These are phyloP conservation scores for Beauveria brongniartii DNA, from an alignment of 2,329 filamentous ascomycete genomes.

Conservation along the genomic window DNA sequence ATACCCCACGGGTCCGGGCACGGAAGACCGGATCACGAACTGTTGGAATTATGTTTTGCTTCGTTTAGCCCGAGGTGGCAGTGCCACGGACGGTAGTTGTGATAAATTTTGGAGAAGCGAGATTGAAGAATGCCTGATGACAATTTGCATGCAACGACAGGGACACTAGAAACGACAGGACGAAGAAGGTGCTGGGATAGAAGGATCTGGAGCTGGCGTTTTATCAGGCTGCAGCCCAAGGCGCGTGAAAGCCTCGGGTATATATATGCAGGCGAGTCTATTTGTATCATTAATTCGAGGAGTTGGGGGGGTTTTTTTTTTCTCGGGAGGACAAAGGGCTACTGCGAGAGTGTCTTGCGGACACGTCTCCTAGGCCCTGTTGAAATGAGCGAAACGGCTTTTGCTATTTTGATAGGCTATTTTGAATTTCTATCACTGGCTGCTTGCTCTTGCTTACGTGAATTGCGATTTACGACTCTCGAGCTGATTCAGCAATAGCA, in stretches of 20 bases:
- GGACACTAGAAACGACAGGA: constrained; percentile 2
- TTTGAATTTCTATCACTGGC: background rate
- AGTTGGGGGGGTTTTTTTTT: background rate
- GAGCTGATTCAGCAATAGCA: background rate
- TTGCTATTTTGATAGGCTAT: background rate
- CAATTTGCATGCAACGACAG: constrained; percentile 10
- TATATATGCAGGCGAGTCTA: background rate
- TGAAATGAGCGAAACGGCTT: constrained; percentile 3
- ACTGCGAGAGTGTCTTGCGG: background rate
- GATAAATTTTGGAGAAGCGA: constrained; percentile 3
- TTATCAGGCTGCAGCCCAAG: background rate
- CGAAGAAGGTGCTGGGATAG: constrained; percentile 5
- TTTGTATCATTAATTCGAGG: constrained; percentile 7
- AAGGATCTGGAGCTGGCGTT: constrained; percentile 8
- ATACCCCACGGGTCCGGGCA: constrained; percentile 1
- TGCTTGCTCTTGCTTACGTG: background rate
- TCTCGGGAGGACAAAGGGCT: background rate
- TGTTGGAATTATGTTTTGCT: constrained; percentile 9
- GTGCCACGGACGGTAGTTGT: background rate
- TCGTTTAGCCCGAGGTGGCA: constrained; percentile 1
- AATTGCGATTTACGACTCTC: background rate
- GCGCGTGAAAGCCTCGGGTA: background rate
- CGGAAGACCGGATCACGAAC: background rate
- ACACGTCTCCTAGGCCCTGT: background rate
- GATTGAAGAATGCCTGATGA: constrained; percentile 3